These are phyloP conservation scores for Glomus cerebriforme DNA, from an alignment of 192 early-diverging fungal genomes.

Conservation along the genomic window DNA sequence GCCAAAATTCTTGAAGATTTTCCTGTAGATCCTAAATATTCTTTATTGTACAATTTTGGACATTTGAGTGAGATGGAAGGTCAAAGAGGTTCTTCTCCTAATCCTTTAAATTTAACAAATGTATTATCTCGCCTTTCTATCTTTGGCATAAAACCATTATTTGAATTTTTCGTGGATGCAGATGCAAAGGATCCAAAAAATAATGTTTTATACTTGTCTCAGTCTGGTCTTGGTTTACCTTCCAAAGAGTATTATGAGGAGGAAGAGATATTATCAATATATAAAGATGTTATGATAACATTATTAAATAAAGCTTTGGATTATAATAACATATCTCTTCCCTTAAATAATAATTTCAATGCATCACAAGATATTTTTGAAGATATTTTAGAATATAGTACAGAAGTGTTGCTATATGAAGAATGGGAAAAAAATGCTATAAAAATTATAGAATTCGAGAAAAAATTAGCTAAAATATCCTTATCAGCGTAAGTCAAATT, in stretches of 20 bases:
- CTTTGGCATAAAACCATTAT: conserved; percentile 45
- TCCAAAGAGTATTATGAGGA: conserved; percentile 69
- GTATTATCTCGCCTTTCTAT: conserved; percentile 35
- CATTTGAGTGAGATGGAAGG: neutral
- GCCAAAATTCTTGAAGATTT: conserved; percentile 40
- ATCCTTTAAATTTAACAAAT: conserved; percentile 32
- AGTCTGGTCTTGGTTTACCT: conserved; percentile 61
- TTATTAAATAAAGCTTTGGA: conserved; percentile 45
- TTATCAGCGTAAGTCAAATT: conserved; percentile 38
- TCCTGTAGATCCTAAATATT: conserved; percentile 22
- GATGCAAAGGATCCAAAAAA: conserved; percentile 62
- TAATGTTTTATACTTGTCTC: conserved; percentile 51
- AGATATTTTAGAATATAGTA: neutral
- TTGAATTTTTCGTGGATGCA: conserved; percentile 48
- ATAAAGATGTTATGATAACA: conserved; percentile 44
- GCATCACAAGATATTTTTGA: neutral
- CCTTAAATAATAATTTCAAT: neutral
- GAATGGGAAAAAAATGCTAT: conserved; percentile 45
- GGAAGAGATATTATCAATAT: conserved; percentile 43
- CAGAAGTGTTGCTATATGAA: neutral
- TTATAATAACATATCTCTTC: neutral
- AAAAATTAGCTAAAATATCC: conserved; percentile 52
- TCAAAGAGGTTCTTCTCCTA: neutral
- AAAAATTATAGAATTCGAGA: conserved; percentile 60
- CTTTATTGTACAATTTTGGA: neutral